Evolutionary conservation across 257 asterid species (phyloP).

Genomic region (Nicotiana attenuata): DNA sequence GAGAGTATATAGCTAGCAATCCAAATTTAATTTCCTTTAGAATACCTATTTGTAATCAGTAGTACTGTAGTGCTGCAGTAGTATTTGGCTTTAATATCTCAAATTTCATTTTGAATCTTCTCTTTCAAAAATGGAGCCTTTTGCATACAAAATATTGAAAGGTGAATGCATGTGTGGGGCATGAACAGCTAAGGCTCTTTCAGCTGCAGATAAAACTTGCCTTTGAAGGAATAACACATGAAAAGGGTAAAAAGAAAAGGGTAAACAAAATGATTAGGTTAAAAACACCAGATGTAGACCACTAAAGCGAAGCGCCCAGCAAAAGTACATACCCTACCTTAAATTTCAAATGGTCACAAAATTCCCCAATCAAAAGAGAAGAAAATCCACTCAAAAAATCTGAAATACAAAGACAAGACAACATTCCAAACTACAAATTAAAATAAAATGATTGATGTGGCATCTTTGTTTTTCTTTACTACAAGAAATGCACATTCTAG

Average conservation of each 20-base stretch:
- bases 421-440: neutral
- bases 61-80: too few relatives aligned
- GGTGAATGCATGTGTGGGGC: slow-evolving; percentile 24
- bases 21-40: too few relatives aligned
- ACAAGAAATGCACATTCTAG: too few relatives aligned
- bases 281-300: slow-evolving; percentile 23
- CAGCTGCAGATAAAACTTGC: slow-evolving; percentile 32
- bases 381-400: neutral
- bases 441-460: neutral
- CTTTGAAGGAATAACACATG: slow-evolving; percentile 32
- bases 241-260: neutral
- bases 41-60: too few relatives aligned
- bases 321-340: neutral
- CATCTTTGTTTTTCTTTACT: too few relatives aligned
- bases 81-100: too few relatives aligned
- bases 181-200: slow-evolving; percentile 32
- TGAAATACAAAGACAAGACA: slow-evolving; percentile 20
- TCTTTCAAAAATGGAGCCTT: neutral
- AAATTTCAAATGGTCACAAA: neutral
- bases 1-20: too few relatives aligned
- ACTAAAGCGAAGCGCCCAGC: slow-evolving; percentile 20
- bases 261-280: slow-evolving; percentile 7
- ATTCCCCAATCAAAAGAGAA: slow-evolving; percentile 14
- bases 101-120: neutral
- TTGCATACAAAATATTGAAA: neutral